Conservation (phyloP, 306 rosid genomes). For the Mucuna pruriens region DNA sequence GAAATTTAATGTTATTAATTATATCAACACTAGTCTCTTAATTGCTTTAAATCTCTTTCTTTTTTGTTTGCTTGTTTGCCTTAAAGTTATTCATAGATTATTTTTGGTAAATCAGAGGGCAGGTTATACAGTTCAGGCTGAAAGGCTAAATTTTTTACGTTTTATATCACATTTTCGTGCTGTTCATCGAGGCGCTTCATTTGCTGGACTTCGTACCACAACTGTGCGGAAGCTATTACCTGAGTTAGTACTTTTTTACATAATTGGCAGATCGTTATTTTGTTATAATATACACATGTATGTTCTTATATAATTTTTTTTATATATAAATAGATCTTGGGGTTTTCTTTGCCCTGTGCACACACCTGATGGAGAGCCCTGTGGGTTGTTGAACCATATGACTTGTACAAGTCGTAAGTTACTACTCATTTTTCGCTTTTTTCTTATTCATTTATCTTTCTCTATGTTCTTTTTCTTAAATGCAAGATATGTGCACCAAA, state of each 20-base stretch:
- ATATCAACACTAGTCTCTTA: not conserved
- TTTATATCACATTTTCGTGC: constrained; percentile 93
- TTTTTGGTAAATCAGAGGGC: constrained; percentile 67
- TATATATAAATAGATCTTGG: constrained; percentile 73
- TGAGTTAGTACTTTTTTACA: constrained; percentile 62
- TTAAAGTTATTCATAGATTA: constrained; percentile 28
- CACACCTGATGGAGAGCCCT: constrained; percentile 99
- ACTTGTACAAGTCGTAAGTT: constrained; percentile 78
- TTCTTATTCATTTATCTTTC: not conserved
- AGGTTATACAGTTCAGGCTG: constrained; percentile 90
- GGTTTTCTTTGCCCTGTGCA: constrained; percentile 99
- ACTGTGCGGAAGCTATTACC: constrained; percentile 95
- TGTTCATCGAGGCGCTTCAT: constrained; percentile 97
- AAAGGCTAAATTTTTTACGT: constrained; percentile 86
- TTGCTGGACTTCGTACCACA: constrained; percentile 95
- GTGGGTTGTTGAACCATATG: constrained; percentile 97
- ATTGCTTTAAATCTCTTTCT: constrained; percentile 1
- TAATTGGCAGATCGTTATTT: constrained; percentile 1
- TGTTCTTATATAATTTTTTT: constrained; percentile 5
- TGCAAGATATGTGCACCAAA: not conserved
- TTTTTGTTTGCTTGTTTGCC: constrained; percentile 25
- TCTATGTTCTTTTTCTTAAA: not conserved
- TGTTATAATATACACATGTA: not conserved
- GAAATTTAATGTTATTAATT: constrained; percentile 5
- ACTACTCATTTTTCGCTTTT: not conserved